Conservation (phyloP, 257 asterid genomes). For the Coffea eugenioides region DNA sequence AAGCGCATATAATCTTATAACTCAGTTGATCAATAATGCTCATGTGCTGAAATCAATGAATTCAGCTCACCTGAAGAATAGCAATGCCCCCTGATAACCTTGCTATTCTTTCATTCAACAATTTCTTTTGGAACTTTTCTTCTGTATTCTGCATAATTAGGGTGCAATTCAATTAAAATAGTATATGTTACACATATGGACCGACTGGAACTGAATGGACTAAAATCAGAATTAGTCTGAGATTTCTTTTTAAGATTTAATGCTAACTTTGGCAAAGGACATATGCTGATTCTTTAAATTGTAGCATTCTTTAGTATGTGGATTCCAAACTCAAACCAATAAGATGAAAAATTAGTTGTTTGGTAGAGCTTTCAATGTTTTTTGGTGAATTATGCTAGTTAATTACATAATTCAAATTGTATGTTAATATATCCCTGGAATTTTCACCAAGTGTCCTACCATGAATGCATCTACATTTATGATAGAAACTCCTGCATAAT, state of each 20-base stretch:
- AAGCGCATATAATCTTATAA: not conserved
- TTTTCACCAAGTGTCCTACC: not conserved
- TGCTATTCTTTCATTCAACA: slow-evolving; percentile 74
- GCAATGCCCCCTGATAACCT: slow-evolving; percentile 81
- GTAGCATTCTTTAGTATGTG: not conserved
- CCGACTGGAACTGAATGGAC: not conserved
- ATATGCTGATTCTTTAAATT: not conserved
- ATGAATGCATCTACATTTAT: not conserved
- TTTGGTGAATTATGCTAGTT: not conserved
- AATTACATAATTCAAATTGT: too few species aligned
- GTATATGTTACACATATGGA: too few species aligned
- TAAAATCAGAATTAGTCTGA: not conserved
- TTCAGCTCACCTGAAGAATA: slow-evolving; percentile 56
- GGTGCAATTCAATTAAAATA: not conserved
- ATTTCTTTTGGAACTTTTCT: slow-evolving; percentile 68
- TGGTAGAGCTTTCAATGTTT: not conserved
- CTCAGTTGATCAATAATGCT: not conserved
- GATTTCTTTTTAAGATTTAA: not conserved
- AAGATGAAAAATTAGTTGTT: not conserved
- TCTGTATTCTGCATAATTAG: slow-evolving; percentile 54
- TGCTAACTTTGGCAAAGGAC: not conserved
- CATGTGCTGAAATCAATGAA: slow-evolving; percentile 6
- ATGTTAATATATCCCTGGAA: not conserved
- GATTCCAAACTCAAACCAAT: not conserved
- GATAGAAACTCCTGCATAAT: not conserved